Conservation (phyloP, 2,329 filamentous ascomycete genomes). For the Colletotrichum horii region DNA sequence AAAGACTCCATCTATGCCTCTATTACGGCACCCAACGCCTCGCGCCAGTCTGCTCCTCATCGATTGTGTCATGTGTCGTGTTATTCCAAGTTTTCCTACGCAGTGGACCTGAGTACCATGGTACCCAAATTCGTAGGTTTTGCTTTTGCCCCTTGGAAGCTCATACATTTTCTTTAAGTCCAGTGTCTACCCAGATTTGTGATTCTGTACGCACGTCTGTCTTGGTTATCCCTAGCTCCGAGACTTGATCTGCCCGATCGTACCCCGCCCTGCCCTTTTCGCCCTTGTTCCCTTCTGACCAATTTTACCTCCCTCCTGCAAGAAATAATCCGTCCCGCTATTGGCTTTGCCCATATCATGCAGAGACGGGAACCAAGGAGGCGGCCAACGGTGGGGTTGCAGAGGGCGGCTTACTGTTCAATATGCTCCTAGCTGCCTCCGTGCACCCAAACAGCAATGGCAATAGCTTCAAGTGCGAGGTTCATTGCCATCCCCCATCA, state of each 20-base stretch:
- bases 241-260: neutral
- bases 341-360: constrained; percentile 6
- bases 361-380: constrained; percentile 6
- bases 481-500: neutral
- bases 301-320: neutral
- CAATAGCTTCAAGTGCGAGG: constrained; percentile 11
- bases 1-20: neutral
- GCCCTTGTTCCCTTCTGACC: constrained; percentile 13
- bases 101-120: neutral
- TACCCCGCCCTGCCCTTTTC: constrained; percentile 4
- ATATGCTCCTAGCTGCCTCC: neutral
- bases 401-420: constrained; percentile 2
- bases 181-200: neutral
- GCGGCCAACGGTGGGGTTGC: constrained; percentile 5
- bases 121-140: neutral
- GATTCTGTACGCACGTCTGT: constrained; percentile 18
- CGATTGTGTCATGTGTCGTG: neutral
- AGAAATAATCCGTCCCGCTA: constrained; percentile 13
- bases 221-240: constrained; percentile 13
- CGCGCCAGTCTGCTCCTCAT: neutral
- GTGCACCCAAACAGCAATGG: neutral
- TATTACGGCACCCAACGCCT: neutral
- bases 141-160: neutral
- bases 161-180: neutral
- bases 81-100: neutral